Evolutionary conservation across 768 basidiomycete species (phyloP).

Genomic region (Galerina marginata): DNA sequence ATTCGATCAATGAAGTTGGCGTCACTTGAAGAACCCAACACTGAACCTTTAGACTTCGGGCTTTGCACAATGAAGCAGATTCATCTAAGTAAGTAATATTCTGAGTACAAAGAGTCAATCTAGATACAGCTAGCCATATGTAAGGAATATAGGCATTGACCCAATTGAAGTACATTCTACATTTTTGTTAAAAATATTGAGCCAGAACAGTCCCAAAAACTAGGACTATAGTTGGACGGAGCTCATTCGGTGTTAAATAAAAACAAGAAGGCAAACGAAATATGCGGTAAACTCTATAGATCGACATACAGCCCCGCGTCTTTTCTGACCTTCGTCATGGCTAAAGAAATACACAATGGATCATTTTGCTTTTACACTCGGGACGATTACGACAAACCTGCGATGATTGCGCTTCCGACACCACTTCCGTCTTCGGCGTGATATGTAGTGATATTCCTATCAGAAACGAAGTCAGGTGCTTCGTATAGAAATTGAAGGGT

Average conservation of each 20-base stretch:
- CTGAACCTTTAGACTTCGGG: too few relatives aligned
- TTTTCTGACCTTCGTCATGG: conserved; percentile 63
- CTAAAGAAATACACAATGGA: conserved; percentile 39
- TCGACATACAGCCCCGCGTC: conserved; percentile 27
- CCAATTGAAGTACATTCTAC: too few relatives aligned
- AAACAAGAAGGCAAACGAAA: not conserved
- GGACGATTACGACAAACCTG: conserved; percentile 41
- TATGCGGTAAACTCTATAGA: conserved; percentile 13
- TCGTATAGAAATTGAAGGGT: not conserved
- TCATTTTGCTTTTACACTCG: not conserved
- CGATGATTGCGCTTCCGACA: conserved; percentile 96
- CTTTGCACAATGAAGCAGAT: too few relatives aligned
- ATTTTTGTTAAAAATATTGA: too few relatives aligned
- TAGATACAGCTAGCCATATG: not conserved
- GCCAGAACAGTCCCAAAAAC: not conserved
- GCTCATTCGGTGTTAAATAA: too few relatives aligned
- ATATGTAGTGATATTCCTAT: conserved; percentile 73
- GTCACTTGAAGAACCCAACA: too few relatives aligned
- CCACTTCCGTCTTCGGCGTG: conserved; percentile 93
- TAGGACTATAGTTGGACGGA: too few relatives aligned
- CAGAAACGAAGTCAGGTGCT: not conserved
- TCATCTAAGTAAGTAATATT: too few relatives aligned
- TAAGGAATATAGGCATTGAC: too few relatives aligned
- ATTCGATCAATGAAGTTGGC: too few relatives aligned
- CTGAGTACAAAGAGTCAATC: not conserved